These are phyloP conservation scores for Phlebiopsis flavidoalba DNA, from an alignment of 768 basidiomycete genomes.

Conservation along the genomic window DNA sequence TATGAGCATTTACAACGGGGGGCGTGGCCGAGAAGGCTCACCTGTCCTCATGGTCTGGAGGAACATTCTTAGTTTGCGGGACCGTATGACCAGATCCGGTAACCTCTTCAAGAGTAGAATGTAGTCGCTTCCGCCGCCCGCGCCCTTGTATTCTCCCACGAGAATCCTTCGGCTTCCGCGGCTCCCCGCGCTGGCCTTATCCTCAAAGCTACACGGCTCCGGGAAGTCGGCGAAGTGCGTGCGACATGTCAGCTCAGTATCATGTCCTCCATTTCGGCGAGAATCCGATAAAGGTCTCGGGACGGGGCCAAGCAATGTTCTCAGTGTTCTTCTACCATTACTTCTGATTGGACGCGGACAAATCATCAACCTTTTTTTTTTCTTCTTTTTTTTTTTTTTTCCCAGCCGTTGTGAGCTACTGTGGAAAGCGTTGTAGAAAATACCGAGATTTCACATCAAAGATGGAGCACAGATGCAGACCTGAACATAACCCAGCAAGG, in stretches of 20 bases:
- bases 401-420: background rate
- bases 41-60: slow-evolving; percentile 2
- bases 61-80: background rate
- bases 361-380: no score
- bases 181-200: background rate
- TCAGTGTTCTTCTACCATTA: background rate
- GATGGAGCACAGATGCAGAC: no score
- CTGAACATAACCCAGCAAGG: background rate
- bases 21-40: background rate
- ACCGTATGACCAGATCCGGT: background rate
- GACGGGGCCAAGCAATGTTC: background rate
- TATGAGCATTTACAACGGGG: background rate
- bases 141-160: background rate
- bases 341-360: background rate
- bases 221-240: background rate
- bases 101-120: background rate
- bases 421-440: background rate
- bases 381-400: no score
- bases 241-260: background rate
- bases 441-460: background rate
- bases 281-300: background rate
- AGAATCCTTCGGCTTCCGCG: background rate
- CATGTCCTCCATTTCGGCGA: background rate
- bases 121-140: background rate
- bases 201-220: background rate